Evolutionary conservation across 2,329 filamentous ascomycete genomes (phyloP).

Genomic region (Aureobasidium sp.): DNA sequence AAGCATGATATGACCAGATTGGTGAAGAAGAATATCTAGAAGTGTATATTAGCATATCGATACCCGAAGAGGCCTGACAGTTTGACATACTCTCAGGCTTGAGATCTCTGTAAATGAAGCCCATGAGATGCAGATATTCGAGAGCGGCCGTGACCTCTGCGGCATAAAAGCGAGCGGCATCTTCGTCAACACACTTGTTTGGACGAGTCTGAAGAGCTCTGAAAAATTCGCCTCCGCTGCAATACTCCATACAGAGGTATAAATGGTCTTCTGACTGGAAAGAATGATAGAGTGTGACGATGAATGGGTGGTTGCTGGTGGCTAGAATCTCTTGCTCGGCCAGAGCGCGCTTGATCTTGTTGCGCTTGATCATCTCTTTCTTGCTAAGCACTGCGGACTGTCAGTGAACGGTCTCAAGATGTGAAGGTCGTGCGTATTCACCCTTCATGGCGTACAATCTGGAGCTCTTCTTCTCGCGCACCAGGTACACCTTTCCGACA

Average conservation of each 20-base stretch:
- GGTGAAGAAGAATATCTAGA: constrained; percentile 88
- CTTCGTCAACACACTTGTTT: constrained; percentile 94
- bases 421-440: constrained; percentile 36
- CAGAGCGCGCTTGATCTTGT: constrained; percentile 98
- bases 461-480: constrained; percentile 94
- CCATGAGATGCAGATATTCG: constrained; percentile 97
- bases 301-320: constrained; percentile 98
- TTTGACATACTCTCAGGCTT: constrained; percentile 82
- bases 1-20: constrained; percentile 99
- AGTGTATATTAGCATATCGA: constrained; percentile 31
- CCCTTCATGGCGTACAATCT: constrained; percentile 98
- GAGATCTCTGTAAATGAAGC: constrained; percentile 95
- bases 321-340: constrained; percentile 97
- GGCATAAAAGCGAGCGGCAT: constrained; percentile 94
- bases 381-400: constrained; percentile 75
- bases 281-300: constrained; percentile 96
- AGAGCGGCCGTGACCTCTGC: constrained; percentile 94
- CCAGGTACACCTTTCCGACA: constrained; percentile 95
- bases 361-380: constrained; percentile 99
- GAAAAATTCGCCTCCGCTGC: constrained; percentile 98
- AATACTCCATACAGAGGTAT: constrained; percentile 99
- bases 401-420: background rate
- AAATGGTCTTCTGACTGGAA: constrained; percentile 99
- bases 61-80: background rate
- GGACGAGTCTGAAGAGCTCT: constrained; percentile 90